A percentile compares a stretch with the other conserved stretches of the same genome.
These are phyloP conservation scores for Xylariales sp. DNA, from an alignment of 2,329 filamentous ascomycete species.

Conservation along the genomic window DNA sequence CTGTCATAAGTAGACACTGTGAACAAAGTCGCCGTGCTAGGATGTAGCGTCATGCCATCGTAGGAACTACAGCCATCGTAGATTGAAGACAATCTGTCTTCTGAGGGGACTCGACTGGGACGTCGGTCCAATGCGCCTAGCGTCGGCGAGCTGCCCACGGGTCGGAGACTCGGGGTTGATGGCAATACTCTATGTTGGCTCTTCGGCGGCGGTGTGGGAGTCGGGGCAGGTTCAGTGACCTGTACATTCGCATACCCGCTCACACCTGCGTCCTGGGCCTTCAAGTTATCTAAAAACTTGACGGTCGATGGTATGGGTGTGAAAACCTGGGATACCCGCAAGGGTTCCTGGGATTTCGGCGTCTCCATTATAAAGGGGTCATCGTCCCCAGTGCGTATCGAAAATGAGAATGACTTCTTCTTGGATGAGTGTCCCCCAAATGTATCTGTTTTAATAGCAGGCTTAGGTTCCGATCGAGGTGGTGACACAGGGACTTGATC, in stretches of 20 bases:
- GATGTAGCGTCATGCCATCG: background rate
- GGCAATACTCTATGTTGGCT: slow-evolving; percentile 13
- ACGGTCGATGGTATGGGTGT: slow-evolving; percentile 17
- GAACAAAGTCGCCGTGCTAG: slow-evolving; percentile 9
- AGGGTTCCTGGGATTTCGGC: slow-evolving; percentile 10
- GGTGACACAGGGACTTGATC: background rate
- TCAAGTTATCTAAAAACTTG: background rate
- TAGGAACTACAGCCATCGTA: slow-evolving; percentile 27
- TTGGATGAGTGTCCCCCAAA: background rate
- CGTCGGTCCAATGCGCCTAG: slow-evolving; percentile 12
- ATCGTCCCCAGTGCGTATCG: slow-evolving; percentile 13
- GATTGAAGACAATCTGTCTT: slow-evolving; percentile 24
- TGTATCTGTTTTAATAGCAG: background rate
- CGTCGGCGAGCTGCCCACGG: slow-evolving; percentile 19
- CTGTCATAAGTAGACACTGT: slow-evolving; percentile 3
- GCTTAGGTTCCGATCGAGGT: background rate
- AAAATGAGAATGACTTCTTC: slow-evolving; percentile 12
- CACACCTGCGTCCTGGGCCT: background rate
- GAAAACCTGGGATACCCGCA: slow-evolving; percentile 24
- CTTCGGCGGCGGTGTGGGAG: slow-evolving; percentile 18
- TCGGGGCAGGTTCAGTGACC: slow-evolving; percentile 8
- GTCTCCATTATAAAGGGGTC: slow-evolving; percentile 22
- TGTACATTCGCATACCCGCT: slow-evolving; percentile 2
- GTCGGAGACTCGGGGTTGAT: slow-evolving; percentile 19
- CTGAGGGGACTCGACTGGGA: slow-evolving; percentile 19